Evolutionary conservation across 2,329 filamentous ascomycete genomes (phyloP).

Genomic region (Chaetothyriales sp.): DNA sequence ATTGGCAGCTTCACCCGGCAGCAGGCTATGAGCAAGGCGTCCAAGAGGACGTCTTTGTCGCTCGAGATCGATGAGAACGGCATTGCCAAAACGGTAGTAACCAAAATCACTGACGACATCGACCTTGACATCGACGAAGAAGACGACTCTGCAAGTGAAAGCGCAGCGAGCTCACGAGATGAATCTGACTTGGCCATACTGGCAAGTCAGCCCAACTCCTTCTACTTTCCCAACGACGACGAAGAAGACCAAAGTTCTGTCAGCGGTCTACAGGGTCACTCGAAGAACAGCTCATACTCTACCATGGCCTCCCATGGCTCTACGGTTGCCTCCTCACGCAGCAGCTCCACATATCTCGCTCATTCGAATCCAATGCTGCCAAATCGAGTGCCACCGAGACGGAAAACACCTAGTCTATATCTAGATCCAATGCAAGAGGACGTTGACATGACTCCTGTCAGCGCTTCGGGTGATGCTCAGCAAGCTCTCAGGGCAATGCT

Average conservation of each 20-base stretch:
- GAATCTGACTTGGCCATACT: constrained; percentile 26
- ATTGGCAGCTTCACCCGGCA: constrained; percentile 21
- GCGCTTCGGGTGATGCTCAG: constrained; percentile 28
- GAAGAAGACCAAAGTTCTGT: constrained; percentile 13
- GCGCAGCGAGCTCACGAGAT: constrained; percentile 27
- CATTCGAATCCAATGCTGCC: neutral
- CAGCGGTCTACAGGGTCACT: constrained; percentile 23
- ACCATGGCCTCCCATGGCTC: constrained; percentile 28
- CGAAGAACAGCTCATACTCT: constrained; percentile 29
- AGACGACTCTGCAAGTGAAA: constrained; percentile 30
- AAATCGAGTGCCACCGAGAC: neutral
- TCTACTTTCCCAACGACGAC: constrained; percentile 23
- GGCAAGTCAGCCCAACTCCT: constrained; percentile 26
- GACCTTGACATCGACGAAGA: constrained; percentile 28
- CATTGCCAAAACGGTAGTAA: constrained; percentile 29
- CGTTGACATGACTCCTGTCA: constrained; percentile 18
- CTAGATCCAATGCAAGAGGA: constrained; percentile 6
- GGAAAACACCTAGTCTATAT: neutral
- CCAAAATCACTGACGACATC: constrained; percentile 19
- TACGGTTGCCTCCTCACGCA: constrained; percentile 28
- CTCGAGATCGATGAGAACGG: constrained; percentile 35
- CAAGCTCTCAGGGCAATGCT: constrained; percentile 33
- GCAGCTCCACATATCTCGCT: constrained; percentile 17
- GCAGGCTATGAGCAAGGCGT: constrained; percentile 12
- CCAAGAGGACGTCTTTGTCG: constrained; percentile 27